Evolutionary conservation across 2,329 filamentous ascomycete genomes (phyloP).

Genomic region (Graphilbum fragrans): DNA sequence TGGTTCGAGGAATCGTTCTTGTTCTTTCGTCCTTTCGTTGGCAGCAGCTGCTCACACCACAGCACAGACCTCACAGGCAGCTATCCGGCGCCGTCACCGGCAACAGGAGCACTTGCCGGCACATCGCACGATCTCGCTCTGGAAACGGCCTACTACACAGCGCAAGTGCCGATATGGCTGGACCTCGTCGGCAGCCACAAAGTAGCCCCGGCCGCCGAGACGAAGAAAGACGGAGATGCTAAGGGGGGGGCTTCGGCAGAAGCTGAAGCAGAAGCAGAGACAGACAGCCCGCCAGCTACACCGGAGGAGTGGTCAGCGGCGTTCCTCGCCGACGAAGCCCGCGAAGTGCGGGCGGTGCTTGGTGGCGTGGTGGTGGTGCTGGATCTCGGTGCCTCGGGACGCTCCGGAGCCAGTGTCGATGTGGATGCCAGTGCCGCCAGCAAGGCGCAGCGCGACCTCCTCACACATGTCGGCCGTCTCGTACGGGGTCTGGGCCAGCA

Average conservation of each 20-base stretch:
- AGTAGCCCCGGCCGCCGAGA: conserved; percentile 11
- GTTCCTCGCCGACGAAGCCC: conserved; percentile 48
- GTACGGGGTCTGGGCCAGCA: conserved; percentile 43
- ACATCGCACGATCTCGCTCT: conserved; percentile 43
- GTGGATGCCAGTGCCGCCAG: background rate
- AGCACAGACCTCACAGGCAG: conserved; percentile 40
- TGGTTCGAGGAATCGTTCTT: too few species aligned
- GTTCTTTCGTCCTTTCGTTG: too few species aligned
- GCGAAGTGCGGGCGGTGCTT: conserved; percentile 48
- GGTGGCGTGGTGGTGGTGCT: conserved; percentile 48
- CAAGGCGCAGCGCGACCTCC: conserved; percentile 24
- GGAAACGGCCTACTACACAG: conserved; percentile 48
- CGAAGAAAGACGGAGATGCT: background rate
- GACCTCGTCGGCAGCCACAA: conserved; percentile 26
- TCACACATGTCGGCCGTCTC: conserved; percentile 41
- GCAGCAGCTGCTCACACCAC: conserved; percentile 1
- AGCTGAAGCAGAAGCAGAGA: background rate
- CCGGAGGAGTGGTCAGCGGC: conserved; percentile 42
- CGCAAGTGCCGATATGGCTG: conserved; percentile 53
- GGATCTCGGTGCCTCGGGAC: too few species aligned
- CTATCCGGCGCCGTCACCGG: conserved; percentile 10
- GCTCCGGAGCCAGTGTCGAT: background rate
- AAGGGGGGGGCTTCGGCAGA: background rate
- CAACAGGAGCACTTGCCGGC: conserved; percentile 34
- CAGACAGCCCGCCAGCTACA: background rate